These are phyloP conservation scores for Capsella bursapastoris DNA, from an alignment of 345 rosid species.

Conservation along the genomic window DNA sequence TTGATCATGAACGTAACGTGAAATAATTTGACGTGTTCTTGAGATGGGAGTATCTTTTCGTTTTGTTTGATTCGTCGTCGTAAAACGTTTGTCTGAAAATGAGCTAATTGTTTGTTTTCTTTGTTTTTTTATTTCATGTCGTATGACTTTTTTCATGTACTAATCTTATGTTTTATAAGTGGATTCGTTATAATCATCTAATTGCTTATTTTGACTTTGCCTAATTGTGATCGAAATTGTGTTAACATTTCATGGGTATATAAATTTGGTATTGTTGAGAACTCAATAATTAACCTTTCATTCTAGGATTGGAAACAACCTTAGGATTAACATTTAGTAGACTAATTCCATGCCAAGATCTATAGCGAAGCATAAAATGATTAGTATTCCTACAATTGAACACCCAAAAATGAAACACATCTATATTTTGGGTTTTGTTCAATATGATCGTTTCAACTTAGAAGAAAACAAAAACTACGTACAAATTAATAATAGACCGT, in stretches of 20 bases:
- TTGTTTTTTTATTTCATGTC: slow-evolving; percentile 18
- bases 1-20: slow-evolving; percentile 5
- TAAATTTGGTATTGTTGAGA: neutral
- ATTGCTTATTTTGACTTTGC: neutral
- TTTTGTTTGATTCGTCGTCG: slow-evolving; percentile 32
- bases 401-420: neutral
- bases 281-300: neutral
- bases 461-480: neutral
- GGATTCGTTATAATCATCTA: slow-evolving; percentile 5
- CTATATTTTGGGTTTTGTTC: neutral
- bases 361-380: neutral
- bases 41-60: slow-evolving; percentile 5
- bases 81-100: slow-evolving; percentile 25
- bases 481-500: neutral
- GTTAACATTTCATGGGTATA: neutral
- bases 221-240: neutral
- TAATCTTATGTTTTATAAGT: neutral
- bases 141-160: slow-evolving; percentile 16
- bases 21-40: slow-evolving; percentile 7
- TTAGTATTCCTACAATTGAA: neutral
- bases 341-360: neutral
- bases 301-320: neutral
- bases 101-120: slow-evolving; percentile 35
- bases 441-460: neutral
- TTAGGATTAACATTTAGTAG: neutral